These are phyloP conservation scores for Starmerella kuoi DNA, from an alignment of 805 yeast genomes.

Conservation along the genomic window DNA sequence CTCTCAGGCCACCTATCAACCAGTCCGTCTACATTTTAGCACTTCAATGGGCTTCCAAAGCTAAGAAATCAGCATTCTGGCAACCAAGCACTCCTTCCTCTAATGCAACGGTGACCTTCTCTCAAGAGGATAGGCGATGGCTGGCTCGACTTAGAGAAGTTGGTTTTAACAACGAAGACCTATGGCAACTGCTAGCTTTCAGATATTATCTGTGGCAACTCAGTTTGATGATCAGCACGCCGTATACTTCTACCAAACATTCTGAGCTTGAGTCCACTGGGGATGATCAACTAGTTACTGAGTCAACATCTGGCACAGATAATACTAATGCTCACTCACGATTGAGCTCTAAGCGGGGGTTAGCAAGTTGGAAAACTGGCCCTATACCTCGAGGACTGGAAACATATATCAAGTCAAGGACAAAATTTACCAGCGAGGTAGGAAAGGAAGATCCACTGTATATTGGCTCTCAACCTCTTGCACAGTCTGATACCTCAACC, in stretches of 20 bases:
- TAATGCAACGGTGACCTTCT: constrained; percentile 11
- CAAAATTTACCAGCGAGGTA: not conserved
- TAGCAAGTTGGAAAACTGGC: constrained; percentile 15
- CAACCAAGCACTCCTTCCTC: constrained; percentile 27
- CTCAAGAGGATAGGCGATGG: constrained; percentile 36
- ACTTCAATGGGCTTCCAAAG: constrained; percentile 57
- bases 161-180: constrained; percentile 60
- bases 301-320: not conserved
- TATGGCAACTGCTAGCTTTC: constrained; percentile 72
- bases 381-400: constrained; percentile 12
- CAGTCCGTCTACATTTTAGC: constrained; percentile 52
- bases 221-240: constrained; percentile 7
- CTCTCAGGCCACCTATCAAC: constrained; percentile 50
- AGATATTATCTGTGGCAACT: constrained; percentile 48
- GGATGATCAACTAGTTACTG: not conserved
- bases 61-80: constrained; percentile 68
- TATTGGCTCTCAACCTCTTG: not conserved
- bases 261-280: constrained; percentile 4
- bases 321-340: not conserved
- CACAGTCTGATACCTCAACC: not conserved
- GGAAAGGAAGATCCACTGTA: not conserved
- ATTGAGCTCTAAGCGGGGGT: not conserved
- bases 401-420: constrained; percentile 7
- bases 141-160: constrained; percentile 54
- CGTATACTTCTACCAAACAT: not conserved